These are phyloP conservation scores for Pseudocercospora crystallina DNA, from an alignment of 2,329 filamentous ascomycete genomes.

Conservation along the genomic window DNA sequence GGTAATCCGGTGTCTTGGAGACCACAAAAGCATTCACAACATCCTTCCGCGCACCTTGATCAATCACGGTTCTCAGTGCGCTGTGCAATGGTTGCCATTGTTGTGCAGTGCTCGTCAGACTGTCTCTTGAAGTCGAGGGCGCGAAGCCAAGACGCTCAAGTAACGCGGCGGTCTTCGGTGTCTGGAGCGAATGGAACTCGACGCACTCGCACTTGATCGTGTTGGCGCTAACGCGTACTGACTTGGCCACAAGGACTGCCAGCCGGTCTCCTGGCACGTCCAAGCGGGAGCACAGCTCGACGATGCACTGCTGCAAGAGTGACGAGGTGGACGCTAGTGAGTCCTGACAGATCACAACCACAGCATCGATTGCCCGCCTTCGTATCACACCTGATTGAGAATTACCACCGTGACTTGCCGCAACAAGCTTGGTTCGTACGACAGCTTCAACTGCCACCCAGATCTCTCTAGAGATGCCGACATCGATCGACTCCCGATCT, in stretches of 20 bases:
- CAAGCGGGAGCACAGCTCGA: constrained; percentile 19
- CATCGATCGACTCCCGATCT: constrained; percentile 28
- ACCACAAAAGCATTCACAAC: constrained; percentile 17
- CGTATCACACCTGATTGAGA: neutral
- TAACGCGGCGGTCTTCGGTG: constrained; percentile 14
- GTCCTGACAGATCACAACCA: constrained; percentile 17
- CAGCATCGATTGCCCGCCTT: constrained; percentile 12
- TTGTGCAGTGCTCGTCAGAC: neutral
- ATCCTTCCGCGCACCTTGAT: constrained; percentile 8
- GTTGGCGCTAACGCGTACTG: constrained; percentile 1
- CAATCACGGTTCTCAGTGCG: constrained; percentile 3
- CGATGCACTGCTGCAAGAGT: constrained; percentile 15
- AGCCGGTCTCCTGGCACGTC: constrained; percentile 16
- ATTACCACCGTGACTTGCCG: neutral
- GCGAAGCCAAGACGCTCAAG: constrained; percentile 20
- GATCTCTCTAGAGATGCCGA: constrained; percentile 22
- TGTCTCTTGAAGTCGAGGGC: constrained; percentile 10
- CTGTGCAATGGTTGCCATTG: constrained; percentile 17
- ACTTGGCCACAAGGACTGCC: constrained; percentile 11
- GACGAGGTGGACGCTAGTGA: constrained; percentile 2
- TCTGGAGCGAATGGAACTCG: constrained; percentile 15
- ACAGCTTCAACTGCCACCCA: constrained; percentile 34
- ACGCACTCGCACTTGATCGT: constrained; percentile 16
- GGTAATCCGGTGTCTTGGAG: constrained; percentile 10
- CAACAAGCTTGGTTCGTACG: constrained; percentile 22